Percentiles rank a stretch among this genome's conserved stretches.
These are phyloP conservation scores for Fomitopsis pulvina DNA, from an alignment of 768 basidiomycete genomes.

Conservation along the genomic window DNA sequence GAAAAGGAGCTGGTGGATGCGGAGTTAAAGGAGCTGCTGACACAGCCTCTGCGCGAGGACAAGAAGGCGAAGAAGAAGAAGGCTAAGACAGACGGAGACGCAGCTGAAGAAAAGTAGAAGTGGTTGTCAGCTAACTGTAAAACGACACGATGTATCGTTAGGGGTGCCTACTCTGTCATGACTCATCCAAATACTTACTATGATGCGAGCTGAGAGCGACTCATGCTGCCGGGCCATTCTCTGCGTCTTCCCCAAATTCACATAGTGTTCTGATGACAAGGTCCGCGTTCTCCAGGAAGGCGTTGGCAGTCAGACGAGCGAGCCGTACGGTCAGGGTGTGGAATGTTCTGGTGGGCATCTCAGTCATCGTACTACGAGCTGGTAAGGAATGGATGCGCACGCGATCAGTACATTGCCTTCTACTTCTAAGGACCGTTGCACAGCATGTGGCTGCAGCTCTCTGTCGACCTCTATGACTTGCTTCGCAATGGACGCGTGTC, in stretches of 20 bases:
- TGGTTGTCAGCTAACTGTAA: slow-evolving; percentile 12
- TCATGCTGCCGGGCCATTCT: slow-evolving; percentile 13
- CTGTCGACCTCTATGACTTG: slow-evolving; percentile 82
- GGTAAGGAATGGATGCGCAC: slow-evolving; percentile 39
- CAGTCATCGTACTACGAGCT: slow-evolving; percentile 1
- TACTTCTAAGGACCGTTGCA: slow-evolving; percentile 63
- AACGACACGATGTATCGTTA: slow-evolving; percentile 17
- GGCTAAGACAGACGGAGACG: slow-evolving; percentile 50
- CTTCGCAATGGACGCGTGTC: slow-evolving; percentile 78
- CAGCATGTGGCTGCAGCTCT: slow-evolving; percentile 77
- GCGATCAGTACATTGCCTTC: slow-evolving; percentile 66
- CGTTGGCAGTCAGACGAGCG: slow-evolving; percentile 79
- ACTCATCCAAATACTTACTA: too few species aligned
- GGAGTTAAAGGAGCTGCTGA: slow-evolving; percentile 72
- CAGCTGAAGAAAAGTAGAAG: slow-evolving; percentile 25
- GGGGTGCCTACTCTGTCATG: slow-evolving; percentile 4
- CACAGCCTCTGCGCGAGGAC: slow-evolving; percentile 75
- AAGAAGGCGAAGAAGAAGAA: slow-evolving; percentile 93
- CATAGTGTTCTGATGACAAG: slow-evolving; percentile 77
- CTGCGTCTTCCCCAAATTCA: slow-evolving; percentile 70
- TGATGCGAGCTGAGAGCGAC: slow-evolving; percentile 8
- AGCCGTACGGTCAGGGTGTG: slow-evolving; percentile 76
- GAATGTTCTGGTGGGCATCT: slow-evolving; percentile 45
- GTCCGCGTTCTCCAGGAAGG: slow-evolving; percentile 86
- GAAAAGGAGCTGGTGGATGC: slow-evolving; percentile 87